Conservation (phyloP, 345 rosid genomes). For the Xanthoceras sorbifolium region DNA sequence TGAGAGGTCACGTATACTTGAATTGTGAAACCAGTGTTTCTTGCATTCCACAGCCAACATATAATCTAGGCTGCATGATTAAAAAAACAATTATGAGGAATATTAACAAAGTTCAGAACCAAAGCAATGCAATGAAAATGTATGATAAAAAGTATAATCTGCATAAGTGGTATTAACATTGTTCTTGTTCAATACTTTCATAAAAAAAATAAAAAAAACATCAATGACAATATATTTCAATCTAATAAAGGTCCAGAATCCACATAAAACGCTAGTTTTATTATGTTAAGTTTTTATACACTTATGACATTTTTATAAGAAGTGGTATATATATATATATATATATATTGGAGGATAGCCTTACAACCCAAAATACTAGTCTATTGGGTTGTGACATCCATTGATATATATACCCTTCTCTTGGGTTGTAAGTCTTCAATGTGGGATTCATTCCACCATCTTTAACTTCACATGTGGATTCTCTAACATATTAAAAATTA, state of each 20-base stretch:
- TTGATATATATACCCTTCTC: no score
- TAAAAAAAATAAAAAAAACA: neutral
- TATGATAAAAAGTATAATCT: neutral
- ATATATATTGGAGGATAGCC: no score
- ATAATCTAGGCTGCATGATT: slow-evolving; percentile 74
- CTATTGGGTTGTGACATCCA: no score
- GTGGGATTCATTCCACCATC: no score
- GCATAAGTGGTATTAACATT: neutral
- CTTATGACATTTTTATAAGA: no score
- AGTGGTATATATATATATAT: no score
- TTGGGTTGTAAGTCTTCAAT: no score
- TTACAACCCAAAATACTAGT: no score
- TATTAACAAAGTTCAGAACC: slow-evolving; percentile 10
- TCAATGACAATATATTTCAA: neutral
- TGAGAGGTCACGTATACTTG: slow-evolving; percentile 56
- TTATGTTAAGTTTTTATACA: no score
- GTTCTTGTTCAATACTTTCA: neutral
- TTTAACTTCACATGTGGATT: no score
- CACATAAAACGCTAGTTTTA: neutral
- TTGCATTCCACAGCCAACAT: slow-evolving; percentile 92
- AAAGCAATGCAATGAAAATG: neutral
- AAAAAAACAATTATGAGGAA: slow-evolving; percentile 1
- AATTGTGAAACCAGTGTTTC: slow-evolving; percentile 85
- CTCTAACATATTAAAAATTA: neutral
- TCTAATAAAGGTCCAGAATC: neutral